Evolutionary conservation across 2,329 filamentous ascomycete species (phyloP), one percentile per base, ranked within the genome.

Genomic region (Fusarium fujikuroi): DNA sequence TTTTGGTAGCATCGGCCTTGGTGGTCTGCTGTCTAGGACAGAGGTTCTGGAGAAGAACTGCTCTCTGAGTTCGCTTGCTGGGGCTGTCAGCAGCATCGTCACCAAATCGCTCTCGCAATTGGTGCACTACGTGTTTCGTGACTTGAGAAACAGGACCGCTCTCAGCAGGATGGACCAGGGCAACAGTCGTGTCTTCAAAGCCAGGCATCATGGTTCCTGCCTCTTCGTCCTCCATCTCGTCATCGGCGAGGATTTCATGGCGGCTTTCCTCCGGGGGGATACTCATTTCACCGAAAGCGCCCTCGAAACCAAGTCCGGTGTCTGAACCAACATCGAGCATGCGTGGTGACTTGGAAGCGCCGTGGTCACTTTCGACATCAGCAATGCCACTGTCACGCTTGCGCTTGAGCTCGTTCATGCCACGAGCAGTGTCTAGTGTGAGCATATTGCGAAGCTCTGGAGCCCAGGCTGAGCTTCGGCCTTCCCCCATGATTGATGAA

Each of bases 111-210:
- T 98, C 95, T 61, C 96, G 92, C 14, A 99, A 90, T 60, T 98
- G 90, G 82, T 99, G 95, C 25, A 99, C 97, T 39, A 96, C 96
- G 79, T 97, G 95, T 83, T 97, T 96, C 16, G 96, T 99, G 68
- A 94, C 95, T 23, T 97, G 84, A 0, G 95, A 97, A 14, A 98
- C 92, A 1, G 94, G 93, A 0, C 95, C 95, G 72, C 91, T 94
- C 73, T 98, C 95, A 36, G 91, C 90, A 16, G 95, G 93, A 78
- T 96, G 93, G 8, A 95, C 89, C 7, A 94, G 83, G 16, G 93
- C 92, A 30, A 89, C 89, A 4, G 90, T 92, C 0, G 93, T 95
- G 47, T 95, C 93, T 76, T 97, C 94, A 76, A 96, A 94, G 37
- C 89, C 89, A 19, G 92, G 89, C 69, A 85, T 81, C 32, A 84